Percentiles rank a stretch among this genome's conserved stretches.
Conservation (phyloP, 352 stramenopile species). For the Globisporangium nodosum region DNA sequence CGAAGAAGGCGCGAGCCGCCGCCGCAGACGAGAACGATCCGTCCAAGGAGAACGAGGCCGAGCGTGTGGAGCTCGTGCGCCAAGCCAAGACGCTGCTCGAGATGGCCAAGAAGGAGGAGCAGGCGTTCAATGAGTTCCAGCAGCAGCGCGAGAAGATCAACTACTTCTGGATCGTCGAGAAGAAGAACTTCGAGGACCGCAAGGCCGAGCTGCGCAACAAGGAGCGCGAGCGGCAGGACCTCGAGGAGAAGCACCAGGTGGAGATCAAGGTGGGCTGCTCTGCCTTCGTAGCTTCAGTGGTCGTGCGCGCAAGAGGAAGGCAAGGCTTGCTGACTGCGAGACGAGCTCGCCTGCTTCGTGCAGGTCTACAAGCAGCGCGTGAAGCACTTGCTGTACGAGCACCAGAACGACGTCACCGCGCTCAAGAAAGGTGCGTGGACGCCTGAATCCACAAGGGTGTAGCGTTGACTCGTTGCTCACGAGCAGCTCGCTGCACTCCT, state of each 20-base stretch:
- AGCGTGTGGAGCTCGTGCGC: conserved; percentile 68
- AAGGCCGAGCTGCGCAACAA: conserved; percentile 92
- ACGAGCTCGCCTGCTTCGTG: not conserved
- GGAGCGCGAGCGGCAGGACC: conserved; percentile 91
- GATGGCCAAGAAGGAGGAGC: conserved; percentile 87
- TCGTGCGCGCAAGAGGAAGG: not conserved
- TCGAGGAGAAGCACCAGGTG: conserved; percentile 94
- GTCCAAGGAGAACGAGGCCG: conserved; percentile 54
- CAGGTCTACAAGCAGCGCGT: conserved; percentile 94
- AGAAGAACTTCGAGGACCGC: conserved; percentile 94
- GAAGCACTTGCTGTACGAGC: conserved; percentile 95
- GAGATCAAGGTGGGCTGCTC: conserved; percentile 85
- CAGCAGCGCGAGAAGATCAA: conserved; percentile 95
- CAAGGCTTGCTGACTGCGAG: not conserved
- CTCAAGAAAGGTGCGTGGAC: conserved; percentile 66
- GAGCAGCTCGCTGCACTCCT: no score
- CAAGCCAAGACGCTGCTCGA: conserved; percentile 72
- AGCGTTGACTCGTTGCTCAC: not conserved
- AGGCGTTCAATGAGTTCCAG: conserved; percentile 94
- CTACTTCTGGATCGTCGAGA: conserved; percentile 97
- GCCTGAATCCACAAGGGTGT: no score
- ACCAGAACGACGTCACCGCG: conserved; percentile 91
- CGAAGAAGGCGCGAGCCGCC: conserved; percentile 35
- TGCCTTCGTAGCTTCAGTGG: not conserved
- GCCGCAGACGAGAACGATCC: conserved; percentile 45